phyloP scores from a whole-genome alignment of 176 grass and related monocot species.

The Cenchrus purpureus region DNA sequence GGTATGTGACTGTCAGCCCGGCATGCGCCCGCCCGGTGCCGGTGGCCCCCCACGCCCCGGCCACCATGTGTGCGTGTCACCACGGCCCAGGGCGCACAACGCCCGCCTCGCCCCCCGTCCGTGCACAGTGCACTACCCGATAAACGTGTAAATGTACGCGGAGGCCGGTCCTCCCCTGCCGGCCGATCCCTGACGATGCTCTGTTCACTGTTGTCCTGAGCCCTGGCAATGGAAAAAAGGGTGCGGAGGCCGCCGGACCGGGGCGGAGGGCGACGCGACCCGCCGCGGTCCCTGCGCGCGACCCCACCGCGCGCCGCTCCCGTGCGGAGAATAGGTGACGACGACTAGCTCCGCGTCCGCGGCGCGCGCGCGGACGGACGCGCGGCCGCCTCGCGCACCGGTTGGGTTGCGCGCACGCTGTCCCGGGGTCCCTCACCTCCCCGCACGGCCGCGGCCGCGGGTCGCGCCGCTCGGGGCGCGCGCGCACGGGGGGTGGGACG shows the following conservation, averaged over 20 bases:
- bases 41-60: not conserved
- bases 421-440: not conserved
- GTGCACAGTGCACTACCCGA: not conserved
- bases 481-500: not conserved
- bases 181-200: not conserved
- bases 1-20: conserved; percentile 29
- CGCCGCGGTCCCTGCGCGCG: not conserved
- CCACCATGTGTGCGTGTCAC: conserved; percentile 32
- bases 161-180: not conserved
- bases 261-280: not conserved
- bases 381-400: not conserved
- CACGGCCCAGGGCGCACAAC: not conserved
- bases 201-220: not conserved
- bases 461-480: not conserved
- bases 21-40: not conserved
- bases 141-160: not conserved
- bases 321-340: not conserved
- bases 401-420: not conserved
- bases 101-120: not conserved
- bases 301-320: not conserved
- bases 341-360: too few species aligned
- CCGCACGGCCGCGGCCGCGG: not conserved
- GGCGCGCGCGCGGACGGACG: not conserved
- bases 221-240: not conserved
- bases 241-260: not conserved